Conservation (phyloP, 768 basidiomycete species). For the Boletus coccyginus region DNA sequence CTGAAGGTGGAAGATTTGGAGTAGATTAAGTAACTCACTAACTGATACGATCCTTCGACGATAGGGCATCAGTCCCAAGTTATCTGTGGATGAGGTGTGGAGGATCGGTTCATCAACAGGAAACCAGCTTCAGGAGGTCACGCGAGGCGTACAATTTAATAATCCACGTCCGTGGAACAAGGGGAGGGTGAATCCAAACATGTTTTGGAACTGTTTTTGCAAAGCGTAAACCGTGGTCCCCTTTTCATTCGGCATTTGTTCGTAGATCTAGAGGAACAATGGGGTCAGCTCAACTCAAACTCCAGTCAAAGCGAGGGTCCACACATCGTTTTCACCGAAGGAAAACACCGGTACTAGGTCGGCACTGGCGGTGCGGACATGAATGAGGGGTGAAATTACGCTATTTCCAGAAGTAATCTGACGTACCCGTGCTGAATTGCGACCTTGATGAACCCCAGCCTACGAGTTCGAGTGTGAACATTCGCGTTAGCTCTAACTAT, state of each 20-base stretch:
- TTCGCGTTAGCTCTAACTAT: background rate
- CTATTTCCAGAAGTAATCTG: background rate
- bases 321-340: conserved; percentile 97
- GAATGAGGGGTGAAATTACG: background rate
- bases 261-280: conserved; percentile 66
- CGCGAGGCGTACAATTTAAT: conserved; percentile 76
- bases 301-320: conserved; percentile 25
- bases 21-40: conserved; percentile 54
- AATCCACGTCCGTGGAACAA: conserved; percentile 96
- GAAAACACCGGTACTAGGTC: conserved; percentile 97
- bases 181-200: conserved; percentile 95
- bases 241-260: conserved; percentile 94
- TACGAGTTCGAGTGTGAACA: conserved; percentile 21
- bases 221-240: conserved; percentile 84
- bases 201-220: conserved; percentile 87
- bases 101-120: background rate
- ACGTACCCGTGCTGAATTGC: conserved; percentile 85
- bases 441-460: conserved; percentile 93
- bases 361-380: conserved; percentile 50
- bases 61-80: conserved; percentile 93
- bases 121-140: background rate
- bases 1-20: background rate
- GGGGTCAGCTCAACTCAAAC: background rate
- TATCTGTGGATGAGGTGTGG: conserved; percentile 52
- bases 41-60: conserved; percentile 94